Percentiles rank a stretch among this genome's conserved stretches.
Conservation (phyloP, 495 filamentous ascomycete genomes). For the Mytilinidion resinicola region DNA sequence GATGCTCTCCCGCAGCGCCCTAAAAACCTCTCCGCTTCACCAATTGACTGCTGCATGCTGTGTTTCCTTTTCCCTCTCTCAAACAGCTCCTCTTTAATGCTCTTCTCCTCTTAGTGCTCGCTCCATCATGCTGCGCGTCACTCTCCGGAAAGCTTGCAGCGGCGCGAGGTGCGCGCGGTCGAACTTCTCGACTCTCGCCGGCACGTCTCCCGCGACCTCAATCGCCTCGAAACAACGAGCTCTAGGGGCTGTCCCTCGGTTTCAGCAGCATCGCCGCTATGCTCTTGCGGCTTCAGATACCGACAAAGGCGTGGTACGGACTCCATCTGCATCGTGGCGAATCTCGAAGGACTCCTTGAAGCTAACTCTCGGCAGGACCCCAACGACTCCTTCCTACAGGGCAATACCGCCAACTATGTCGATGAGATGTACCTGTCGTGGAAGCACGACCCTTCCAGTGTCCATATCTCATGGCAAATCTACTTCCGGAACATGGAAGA, state of each 20-base stretch:
- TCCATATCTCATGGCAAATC: slow-evolving; percentile 97
- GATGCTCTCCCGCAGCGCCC: background rate
- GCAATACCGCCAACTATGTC: slow-evolving; percentile 95
- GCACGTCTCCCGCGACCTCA: slow-evolving; percentile 27
- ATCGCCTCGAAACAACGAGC: slow-evolving; percentile 45
- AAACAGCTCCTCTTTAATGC: background rate
- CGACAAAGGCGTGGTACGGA: slow-evolving; percentile 46
- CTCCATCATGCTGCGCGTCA: slow-evolving; percentile 36
- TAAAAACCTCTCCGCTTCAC: background rate
- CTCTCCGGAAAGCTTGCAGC: slow-evolving; percentile 32
- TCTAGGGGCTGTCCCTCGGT: slow-evolving; percentile 44
- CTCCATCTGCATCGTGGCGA: background rate
- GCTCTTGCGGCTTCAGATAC: slow-evolving; percentile 52
- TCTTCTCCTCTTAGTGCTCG: background rate
- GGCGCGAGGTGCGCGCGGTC: slow-evolving; percentile 25
- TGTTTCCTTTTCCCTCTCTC: background rate
- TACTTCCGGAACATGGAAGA: slow-evolving; percentile 99
- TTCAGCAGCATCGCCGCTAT: slow-evolving; percentile 44
- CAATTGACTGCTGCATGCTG: background rate
- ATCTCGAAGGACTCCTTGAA: slow-evolving; percentile 4
- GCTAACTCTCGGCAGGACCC: slow-evolving; percentile 52
- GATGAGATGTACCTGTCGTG: slow-evolving; percentile 99
- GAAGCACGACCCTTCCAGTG: slow-evolving; percentile 87
- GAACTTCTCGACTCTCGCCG: slow-evolving; percentile 26
- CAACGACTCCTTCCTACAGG: slow-evolving; percentile 89